Conservation (phyloP, 1,284 basidiomycete species). For the Leccinum olivaceoglutinosum region DNA sequence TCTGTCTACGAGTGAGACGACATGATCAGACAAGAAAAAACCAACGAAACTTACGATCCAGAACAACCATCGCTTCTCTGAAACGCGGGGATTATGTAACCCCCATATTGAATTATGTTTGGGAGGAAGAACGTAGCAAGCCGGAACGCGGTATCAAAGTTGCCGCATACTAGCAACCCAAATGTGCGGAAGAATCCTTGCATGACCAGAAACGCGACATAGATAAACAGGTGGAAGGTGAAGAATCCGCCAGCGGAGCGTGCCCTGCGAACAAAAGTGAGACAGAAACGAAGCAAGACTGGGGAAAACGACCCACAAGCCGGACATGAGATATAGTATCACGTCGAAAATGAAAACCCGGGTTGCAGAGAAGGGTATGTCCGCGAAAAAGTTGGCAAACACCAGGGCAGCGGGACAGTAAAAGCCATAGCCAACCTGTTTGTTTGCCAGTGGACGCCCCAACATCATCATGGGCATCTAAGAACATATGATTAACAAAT, state of each 20-base stretch:
- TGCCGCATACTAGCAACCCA: slow-evolving; percentile 57
- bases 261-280: slow-evolving; percentile 24
- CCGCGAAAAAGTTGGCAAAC: slow-evolving; percentile 70
- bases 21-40: neutral
- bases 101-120: slow-evolving; percentile 47
- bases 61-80: slow-evolving; percentile 84
- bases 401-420: slow-evolving; percentile 75
- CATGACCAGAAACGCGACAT: slow-evolving; percentile 57
- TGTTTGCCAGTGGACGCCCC: slow-evolving; percentile 69
- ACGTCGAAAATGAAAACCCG: slow-evolving; percentile 63
- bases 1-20: slow-evolving; percentile 34
- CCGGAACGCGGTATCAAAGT: slow-evolving; percentile 62
- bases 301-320: slow-evolving; percentile 33
- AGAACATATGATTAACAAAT: neutral
- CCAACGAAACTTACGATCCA: slow-evolving; percentile 54
- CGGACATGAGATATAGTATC: slow-evolving; percentile 73
- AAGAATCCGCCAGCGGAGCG: slow-evolving; percentile 64
- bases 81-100: slow-evolving; percentile 69
- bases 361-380: slow-evolving; percentile 68
- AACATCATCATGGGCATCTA: slow-evolving; percentile 66
- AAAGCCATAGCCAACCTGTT: slow-evolving; percentile 75
- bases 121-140: slow-evolving; percentile 57
- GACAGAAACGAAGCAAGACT: neutral
- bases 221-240: slow-evolving; percentile 65
- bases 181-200: slow-evolving; percentile 75